Evolutionary conservation across 2,329 filamentous ascomycete species (phyloP).

Genomic region (Volutella citrinella): DNA sequence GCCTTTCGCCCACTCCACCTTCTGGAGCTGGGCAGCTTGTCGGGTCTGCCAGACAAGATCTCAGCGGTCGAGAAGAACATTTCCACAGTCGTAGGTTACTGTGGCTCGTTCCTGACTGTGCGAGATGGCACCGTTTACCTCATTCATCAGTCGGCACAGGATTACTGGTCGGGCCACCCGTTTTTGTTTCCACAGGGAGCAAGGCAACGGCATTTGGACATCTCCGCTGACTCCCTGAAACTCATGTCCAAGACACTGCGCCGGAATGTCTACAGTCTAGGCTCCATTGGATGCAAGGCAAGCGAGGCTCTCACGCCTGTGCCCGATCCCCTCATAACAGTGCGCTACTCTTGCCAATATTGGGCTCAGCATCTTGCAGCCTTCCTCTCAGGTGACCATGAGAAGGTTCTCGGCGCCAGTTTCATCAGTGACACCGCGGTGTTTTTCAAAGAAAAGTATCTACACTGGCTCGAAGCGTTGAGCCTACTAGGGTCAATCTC

Average conservation of each 20-base stretch:
- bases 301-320: conserved; percentile 7
- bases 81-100: conserved; percentile 28
- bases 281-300: conserved; percentile 6
- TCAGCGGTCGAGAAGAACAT: conserved; percentile 13
- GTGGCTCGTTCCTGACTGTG: conserved; percentile 38
- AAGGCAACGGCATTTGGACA: conserved; percentile 22
- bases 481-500: too few relatives aligned
- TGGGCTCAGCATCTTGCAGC: conserved; percentile 22
- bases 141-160: conserved; percentile 43
- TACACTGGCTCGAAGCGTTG: too few relatives aligned
- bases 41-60: conserved; percentile 7
- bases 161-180: too few relatives aligned
- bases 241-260: conserved; percentile 25
- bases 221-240: conserved; percentile 34
- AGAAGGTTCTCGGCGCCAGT: too few relatives aligned
- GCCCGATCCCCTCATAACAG: conserved; percentile 10
- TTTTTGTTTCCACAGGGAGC: conserved; percentile 31
- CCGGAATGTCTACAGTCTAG: conserved; percentile 34
- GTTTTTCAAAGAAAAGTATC: too few relatives aligned
- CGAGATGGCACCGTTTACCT: conserved; percentile 29
- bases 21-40: too few relatives aligned
- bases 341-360: conserved; percentile 17
- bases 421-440: too few relatives aligned
- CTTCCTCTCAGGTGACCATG: too few relatives aligned
- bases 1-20: too few relatives aligned